Evolutionary conservation across 371 early-diverging fungal species (phyloP), one percentile per base, ranked within the genome.

Genomic region (Mucor ambiguus): DNA sequence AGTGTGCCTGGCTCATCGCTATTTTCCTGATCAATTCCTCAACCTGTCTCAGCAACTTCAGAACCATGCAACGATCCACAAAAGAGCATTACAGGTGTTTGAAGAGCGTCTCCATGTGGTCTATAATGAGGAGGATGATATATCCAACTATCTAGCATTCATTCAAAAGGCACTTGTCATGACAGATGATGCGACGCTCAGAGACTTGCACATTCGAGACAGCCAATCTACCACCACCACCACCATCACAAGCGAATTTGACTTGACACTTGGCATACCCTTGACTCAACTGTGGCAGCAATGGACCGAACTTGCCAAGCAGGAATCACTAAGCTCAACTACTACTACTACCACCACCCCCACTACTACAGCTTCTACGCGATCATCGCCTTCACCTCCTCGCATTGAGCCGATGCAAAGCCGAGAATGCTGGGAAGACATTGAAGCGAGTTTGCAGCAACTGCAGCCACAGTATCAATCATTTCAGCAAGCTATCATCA

Each of bases 1-100:
- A 4, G 20, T 76, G 6, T 76, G 77, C 56, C 62, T 79, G 29
- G 73, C 75, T 59, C 80, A 79, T 62, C 74, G 73, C 37, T 76
- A 67, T 60, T 79, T 72, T 54, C 74, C 75, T 18, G 64, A 70
- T 14, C 24, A 52, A 7, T 52, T 52, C 14, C 52, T 52, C 38
- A 56, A 33, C 56, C 32, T 56, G 32, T 56, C 56, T 18, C 1
- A 52, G 1, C 52, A 52, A 4, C 52, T 52, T 14, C 52, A 52
- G 24, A 22, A 52, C 11, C 52, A 52, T 28, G 14, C 52, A 3
- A 11, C 52, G 2, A 52, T 14, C 6, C 26, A 28, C 30, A 56
- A 56, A 33, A 56, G 29, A n/a, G 57, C 52, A 28, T 8, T 52
- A 12, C 28, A 52, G 14, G 52, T 28, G 24, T 52, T 52, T 52